Evolutionary conservation across 257 asterid genomes (phyloP).

Genomic region (Solanum megistacrolobum): DNA sequence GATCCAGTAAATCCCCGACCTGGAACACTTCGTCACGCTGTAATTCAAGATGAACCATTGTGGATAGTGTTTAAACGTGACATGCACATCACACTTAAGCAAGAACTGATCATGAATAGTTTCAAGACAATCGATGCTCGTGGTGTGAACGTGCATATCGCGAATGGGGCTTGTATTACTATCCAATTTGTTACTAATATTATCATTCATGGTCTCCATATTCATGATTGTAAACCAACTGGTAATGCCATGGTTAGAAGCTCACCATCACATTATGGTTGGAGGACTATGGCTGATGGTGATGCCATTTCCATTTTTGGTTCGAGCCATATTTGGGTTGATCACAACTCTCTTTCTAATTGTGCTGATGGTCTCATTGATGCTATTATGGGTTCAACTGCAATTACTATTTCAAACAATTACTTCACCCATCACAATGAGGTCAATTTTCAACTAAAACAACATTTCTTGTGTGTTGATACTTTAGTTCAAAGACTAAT

Average conservation of each 20-base stretch:
- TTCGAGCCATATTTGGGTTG: conserved; percentile 77
- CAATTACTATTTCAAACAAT: conserved; percentile 81
- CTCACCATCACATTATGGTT: conserved; percentile 68
- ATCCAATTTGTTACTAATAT: conserved; percentile 69
- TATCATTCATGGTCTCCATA: conserved; percentile 76
- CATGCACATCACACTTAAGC: conserved; percentile 70
- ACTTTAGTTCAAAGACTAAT: neutral
- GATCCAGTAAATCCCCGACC: conserved; percentile 68
- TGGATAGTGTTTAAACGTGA: conserved; percentile 80
- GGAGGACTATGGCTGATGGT: conserved; percentile 92
- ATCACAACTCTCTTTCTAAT: conserved; percentile 69
- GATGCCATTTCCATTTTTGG: conserved; percentile 76
- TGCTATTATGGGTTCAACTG: conserved; percentile 87
- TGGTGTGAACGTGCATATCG: conserved; percentile 73
- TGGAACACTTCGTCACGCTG: conserved; percentile 89
- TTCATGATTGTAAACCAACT: conserved; percentile 67
- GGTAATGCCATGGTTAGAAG: conserved; percentile 90
- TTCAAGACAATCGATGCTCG: conserved; percentile 89
- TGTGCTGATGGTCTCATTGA: conserved; percentile 84
- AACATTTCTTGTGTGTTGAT: neutral
- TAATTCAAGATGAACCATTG: conserved; percentile 63
- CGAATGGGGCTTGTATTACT: conserved; percentile 70
- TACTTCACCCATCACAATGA: conserved; percentile 85
- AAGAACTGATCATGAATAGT: conserved; percentile 82
- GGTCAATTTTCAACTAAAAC: conserved; percentile 21